Percentiles rank a stretch among this genome's conserved stretches.
phyloP scores from a whole-genome alignment of 805 yeast species.

The Wickerhamomyces mucosus region DNA sequence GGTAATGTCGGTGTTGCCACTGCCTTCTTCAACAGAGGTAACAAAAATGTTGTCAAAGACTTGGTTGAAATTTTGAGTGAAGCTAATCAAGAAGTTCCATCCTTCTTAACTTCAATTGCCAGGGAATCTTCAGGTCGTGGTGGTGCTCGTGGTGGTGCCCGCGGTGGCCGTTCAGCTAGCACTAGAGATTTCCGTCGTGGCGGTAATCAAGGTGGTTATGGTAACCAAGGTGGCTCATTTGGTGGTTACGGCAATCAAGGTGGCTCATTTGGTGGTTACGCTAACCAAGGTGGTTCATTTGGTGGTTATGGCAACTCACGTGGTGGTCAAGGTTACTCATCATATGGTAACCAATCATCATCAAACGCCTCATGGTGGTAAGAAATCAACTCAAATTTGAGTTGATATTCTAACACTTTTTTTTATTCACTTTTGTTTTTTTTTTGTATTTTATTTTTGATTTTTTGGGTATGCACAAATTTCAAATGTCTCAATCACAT shows the following conservation, averaged over 20 bases:
- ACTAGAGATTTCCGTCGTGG: conserved; percentile 43
- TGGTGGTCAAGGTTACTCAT: conserved; percentile 11
- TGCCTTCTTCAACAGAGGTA: conserved; percentile 95
- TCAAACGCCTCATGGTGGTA: conserved; percentile 6
- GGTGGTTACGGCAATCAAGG: conserved; percentile 6
- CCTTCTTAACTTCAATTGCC: conserved; percentile 68
- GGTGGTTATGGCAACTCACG: conserved; percentile 10
- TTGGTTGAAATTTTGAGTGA: conserved; percentile 79
- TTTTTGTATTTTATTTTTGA: no score
- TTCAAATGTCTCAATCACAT: no score
- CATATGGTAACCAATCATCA: conserved; percentile 6
- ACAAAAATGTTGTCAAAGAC: conserved; percentile 81
- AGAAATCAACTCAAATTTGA: no score
- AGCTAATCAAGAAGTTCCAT: conserved; percentile 97
- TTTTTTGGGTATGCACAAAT: no score
- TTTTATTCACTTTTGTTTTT: no score
- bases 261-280: conserved; percentile 10
- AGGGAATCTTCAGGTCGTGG: conserved; percentile 62
- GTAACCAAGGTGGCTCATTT: conserved; percentile 16
- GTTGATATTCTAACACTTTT: no score
- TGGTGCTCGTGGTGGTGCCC: conserved; percentile 40
- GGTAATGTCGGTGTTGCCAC: conserved; percentile 99
- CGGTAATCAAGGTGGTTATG: conserved; percentile 10
- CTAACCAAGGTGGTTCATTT: conserved; percentile 7
- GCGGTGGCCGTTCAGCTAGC: conserved; percentile 32